Evolutionary conservation across 1,284 basidiomycete genomes (phyloP).

Genomic region (Gymnopus androsaceus): DNA sequence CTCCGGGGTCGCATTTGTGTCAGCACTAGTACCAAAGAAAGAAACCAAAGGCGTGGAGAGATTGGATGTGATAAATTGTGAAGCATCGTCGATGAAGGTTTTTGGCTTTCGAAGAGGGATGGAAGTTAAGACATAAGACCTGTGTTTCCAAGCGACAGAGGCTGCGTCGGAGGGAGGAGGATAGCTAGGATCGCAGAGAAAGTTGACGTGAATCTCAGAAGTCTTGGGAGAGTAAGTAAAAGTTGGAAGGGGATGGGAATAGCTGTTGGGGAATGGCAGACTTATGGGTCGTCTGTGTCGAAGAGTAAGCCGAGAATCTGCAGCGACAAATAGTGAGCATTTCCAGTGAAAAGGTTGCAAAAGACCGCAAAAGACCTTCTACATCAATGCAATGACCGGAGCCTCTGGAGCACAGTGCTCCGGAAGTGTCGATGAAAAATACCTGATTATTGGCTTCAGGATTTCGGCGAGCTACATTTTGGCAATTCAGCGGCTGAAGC

Average conservation of each 20-base stretch:
- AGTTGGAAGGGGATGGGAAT: constrained; percentile 73
- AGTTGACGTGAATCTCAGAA: constrained; percentile 61
- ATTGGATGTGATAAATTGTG: constrained; percentile 59
- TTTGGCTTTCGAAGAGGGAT: constrained; percentile 67
- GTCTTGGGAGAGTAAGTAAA: constrained; percentile 60
- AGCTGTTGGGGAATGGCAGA: constrained; percentile 71
- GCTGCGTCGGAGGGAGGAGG: constrained; percentile 37
- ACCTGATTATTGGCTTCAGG: constrained; percentile 78
- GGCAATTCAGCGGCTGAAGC: neutral
- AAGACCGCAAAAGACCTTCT: constrained; percentile 47
- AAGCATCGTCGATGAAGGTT: constrained; percentile 68
- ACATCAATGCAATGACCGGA: constrained; percentile 82
- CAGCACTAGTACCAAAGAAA: constrained; percentile 43
- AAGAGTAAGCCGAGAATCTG: constrained; percentile 64
- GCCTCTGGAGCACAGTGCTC: constrained; percentile 70
- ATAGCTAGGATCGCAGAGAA: constrained; percentile 63
- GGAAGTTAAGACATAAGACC: constrained; percentile 61
- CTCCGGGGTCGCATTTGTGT: constrained; percentile 53
- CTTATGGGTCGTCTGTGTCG: constrained; percentile 74
- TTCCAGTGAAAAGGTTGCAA: neutral
- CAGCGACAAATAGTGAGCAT: constrained; percentile 5
- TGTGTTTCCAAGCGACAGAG: constrained; percentile 55
- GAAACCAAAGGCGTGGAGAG: constrained; percentile 51
- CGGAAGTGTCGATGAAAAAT: constrained; percentile 77
- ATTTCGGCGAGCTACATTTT: constrained; percentile 55